Conservation (phyloP, 2,329 filamentous ascomycete species). For the Boeremia lycopersici region DNA sequence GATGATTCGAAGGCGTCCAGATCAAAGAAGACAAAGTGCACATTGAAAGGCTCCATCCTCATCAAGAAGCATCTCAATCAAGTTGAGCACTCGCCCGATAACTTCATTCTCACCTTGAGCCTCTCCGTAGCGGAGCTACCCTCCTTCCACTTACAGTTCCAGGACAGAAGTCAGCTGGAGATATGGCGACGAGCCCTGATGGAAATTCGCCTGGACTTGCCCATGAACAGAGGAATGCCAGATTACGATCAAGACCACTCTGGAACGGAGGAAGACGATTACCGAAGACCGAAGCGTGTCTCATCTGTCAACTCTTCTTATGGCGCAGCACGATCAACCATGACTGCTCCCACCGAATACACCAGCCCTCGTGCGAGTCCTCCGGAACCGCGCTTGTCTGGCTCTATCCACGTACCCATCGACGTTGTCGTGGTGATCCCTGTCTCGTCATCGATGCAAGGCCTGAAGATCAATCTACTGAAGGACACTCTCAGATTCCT, state of each 20-base stretch:
- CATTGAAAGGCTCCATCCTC: constrained; percentile 93
- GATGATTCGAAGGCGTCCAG: constrained; percentile 58
- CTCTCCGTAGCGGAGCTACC: constrained; percentile 91
- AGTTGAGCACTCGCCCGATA: constrained; percentile 75
- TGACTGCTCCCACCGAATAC: constrained; percentile 91
- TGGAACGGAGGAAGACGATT: constrained; percentile 88
- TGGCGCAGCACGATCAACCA: constrained; percentile 79
- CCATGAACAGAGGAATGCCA: constrained; percentile 60
- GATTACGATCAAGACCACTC: constrained; percentile 83
- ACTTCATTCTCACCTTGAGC: constrained; percentile 84
- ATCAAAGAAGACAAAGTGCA: constrained; percentile 74
- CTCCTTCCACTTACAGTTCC: constrained; percentile 91
- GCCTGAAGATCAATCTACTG: constrained; percentile 95
- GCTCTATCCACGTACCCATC: constrained; percentile 82
- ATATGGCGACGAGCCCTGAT: constrained; percentile 86
- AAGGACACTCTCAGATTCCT: constrained; percentile 92
- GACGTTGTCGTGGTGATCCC: constrained; percentile 97
- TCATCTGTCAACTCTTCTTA: constrained; percentile 87
- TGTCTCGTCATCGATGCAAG: constrained; percentile 98
- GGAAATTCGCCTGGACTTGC: constrained; percentile 77
- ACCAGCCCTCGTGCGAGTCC: constrained; percentile 65
- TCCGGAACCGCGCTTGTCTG: constrained; percentile 52
- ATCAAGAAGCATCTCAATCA: constrained; percentile 98
- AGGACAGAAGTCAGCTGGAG: constrained; percentile 81
- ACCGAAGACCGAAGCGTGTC: constrained; percentile 70